These are phyloP conservation scores for Phlebopus sp. DNA, from an alignment of 1,284 basidiomycete species.

Conservation along the genomic window DNA sequence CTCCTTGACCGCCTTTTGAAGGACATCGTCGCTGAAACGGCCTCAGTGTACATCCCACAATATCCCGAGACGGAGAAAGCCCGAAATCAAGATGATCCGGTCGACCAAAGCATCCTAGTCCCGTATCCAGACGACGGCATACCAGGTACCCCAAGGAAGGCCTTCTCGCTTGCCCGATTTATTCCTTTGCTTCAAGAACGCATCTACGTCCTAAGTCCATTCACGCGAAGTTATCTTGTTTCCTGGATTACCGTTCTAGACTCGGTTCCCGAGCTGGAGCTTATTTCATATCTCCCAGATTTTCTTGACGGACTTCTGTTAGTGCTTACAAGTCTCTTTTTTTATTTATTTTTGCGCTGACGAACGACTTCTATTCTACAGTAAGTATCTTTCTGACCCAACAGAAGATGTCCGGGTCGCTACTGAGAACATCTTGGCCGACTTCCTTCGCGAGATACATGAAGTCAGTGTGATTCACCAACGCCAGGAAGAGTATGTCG, in stretches of 20 bases:
- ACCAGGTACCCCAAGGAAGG: constrained; percentile 59
- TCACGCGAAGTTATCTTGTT: constrained; percentile 94
- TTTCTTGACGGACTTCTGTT: constrained; percentile 93
- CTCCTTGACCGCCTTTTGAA: constrained; percentile 96
- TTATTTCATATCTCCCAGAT: constrained; percentile 92
- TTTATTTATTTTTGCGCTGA: constrained; percentile 13
- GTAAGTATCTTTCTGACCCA: constrained; percentile 94
- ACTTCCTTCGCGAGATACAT: constrained; percentile 91
- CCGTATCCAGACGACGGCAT: constrained; percentile 55
- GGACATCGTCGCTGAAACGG: constrained; percentile 96
- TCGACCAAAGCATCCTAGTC: constrained; percentile 56
- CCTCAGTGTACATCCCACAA: constrained; percentile 91
- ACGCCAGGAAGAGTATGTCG: constrained; percentile 53
- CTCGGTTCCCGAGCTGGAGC: constrained; percentile 94
- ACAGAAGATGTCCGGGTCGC: constrained; percentile 92
- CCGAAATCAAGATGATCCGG: constrained; percentile 45
- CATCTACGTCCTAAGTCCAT: constrained; percentile 94
- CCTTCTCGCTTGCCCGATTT: constrained; percentile 93
- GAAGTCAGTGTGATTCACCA: constrained; percentile 76
- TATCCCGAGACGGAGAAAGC: constrained; percentile 77
- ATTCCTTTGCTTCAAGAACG: constrained; percentile 92
- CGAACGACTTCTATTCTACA: constrained; percentile 31
- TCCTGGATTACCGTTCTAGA: constrained; percentile 97
- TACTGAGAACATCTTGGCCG: constrained; percentile 88
- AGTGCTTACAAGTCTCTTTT: constrained; percentile 35